Conservation (phyloP, 345 rosid species). For the Lepidium africanum region DNA sequence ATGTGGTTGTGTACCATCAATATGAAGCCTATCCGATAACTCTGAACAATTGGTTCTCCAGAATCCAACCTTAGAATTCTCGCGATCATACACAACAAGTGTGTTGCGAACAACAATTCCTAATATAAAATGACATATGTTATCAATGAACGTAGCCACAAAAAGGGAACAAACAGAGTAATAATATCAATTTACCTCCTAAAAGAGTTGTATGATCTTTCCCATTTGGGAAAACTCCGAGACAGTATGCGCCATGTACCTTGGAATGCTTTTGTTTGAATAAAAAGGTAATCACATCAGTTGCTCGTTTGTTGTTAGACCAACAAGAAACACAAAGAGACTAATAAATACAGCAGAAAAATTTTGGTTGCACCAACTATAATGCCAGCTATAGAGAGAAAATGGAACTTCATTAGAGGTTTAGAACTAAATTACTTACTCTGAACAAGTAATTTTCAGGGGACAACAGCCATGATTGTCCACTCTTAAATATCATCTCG, state of each 20-base stretch:
- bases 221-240: constrained; percentile 85
- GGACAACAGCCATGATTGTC: constrained; percentile 58
- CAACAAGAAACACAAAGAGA: neutral
- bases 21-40: constrained; percentile 69
- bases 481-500: constrained; percentile 63
- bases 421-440: constrained; percentile 34
- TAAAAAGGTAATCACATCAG: constrained; percentile 7
- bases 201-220: constrained; percentile 82
- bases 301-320: neutral
- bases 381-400: neutral
- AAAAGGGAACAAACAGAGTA: neutral
- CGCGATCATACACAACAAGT: constrained; percentile 82
- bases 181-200: constrained; percentile 49
- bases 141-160: neutral
- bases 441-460: constrained; percentile 93
- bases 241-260: constrained; percentile 70
- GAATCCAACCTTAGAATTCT: constrained; percentile 74
- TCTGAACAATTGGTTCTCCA: constrained; percentile 98
- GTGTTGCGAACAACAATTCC: constrained; percentile 88
- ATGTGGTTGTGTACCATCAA: constrained; percentile 38
- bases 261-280: constrained; percentile 57
- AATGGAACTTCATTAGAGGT: neutral
- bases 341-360: neutral
- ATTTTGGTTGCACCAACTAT: neutral
- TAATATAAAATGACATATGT: constrained; percentile 16